Evolutionary conservation across 305 asterid genomes (phyloP), one percentile per base, ranked within the genome.

Genomic region (Solanum hybrid): DNA sequence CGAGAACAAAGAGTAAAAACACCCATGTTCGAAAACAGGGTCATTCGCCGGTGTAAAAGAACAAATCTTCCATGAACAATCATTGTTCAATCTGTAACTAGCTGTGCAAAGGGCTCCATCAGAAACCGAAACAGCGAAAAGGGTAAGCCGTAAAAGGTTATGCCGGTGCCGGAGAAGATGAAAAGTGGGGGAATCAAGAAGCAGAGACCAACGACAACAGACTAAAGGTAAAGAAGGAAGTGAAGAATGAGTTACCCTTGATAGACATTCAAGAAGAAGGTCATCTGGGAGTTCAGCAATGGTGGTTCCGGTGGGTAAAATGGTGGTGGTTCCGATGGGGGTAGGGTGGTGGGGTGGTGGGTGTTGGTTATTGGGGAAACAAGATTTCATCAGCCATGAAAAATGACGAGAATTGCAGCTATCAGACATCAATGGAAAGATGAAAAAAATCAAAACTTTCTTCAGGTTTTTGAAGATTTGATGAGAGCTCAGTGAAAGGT

Each of bases 321-420:
- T 72, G 33, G 78, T 2, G 89, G 91, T 22, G 88, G 92, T 2
- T 91, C 91, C 20, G 81, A 93, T 75, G 90, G 92, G 87, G 4
- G 88, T 26, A 1, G 83, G 45, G 20, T 95, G 96, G 90, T 94
- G 94, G 91, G 90, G 95, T 91, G 94, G 88, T 31, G 75, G 94
- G 37, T 93, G 92, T 86, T 93, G 95, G 89, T 95, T 95, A 89
- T 95, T 92, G 89, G 98, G 98, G 92, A 96, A 96, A 87, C 98
- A 96, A 80, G 98, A 96, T 94, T 96, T 96, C 93, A 96, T 88
- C 1, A 96, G 94, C 97, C 98, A 96, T 93, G 98, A 94, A 88
- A 96, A 94, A 88, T 94, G 98, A 75, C 98, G 95, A 77, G 98
- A 93, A 90, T 90, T 92, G 91, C 98, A 95, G 84, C 94, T 94